A percentile compares a stretch with the other conserved stretches of the same genome.
Conservation (phyloP, 495 filamentous ascomycete genomes). For the Neurospora sublineolata region DNA sequence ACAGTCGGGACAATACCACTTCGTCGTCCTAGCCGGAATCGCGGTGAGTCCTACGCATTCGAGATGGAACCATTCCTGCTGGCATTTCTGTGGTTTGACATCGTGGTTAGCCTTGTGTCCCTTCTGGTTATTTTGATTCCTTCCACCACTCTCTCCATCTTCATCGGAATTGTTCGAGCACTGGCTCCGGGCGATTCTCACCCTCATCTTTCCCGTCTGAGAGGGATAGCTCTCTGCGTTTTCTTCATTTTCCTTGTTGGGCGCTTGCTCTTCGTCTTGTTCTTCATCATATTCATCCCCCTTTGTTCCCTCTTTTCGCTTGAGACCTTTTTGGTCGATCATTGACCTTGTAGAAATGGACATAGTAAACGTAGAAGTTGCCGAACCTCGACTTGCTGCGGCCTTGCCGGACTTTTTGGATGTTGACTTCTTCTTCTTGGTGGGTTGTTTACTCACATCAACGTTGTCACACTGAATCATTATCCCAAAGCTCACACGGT, state of each 20-base stretch:
- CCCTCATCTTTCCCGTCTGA: not conserved
- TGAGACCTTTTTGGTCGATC: not conserved
- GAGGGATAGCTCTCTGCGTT: not conserved
- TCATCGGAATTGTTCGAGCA: not conserved
- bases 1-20: constrained; percentile 94
- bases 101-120: constrained; percentile 6
- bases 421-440: not conserved
- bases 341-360: not conserved
- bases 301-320: not conserved
- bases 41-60: constrained; percentile 71
- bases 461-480: constrained; percentile 94
- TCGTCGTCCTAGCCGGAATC: constrained; percentile 62
- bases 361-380: not conserved
- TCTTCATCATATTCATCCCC: not conserved
- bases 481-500: constrained; percentile 79
- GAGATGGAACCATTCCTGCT: constrained; percentile 88
- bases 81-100: constrained; percentile 41
- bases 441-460: constrained; percentile 51
- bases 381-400: not conserved
- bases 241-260: not conserved
- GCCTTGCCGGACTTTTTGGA: not conserved
- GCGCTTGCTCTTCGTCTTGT: not conserved
- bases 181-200: not conserved
- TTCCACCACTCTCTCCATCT: not conserved
- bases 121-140: not conserved